Evolutionary conservation across 2,329 filamentous ascomycete species (phyloP), one percentile per base, ranked within the genome.

Genomic region (Hortaea werneckii): DNA sequence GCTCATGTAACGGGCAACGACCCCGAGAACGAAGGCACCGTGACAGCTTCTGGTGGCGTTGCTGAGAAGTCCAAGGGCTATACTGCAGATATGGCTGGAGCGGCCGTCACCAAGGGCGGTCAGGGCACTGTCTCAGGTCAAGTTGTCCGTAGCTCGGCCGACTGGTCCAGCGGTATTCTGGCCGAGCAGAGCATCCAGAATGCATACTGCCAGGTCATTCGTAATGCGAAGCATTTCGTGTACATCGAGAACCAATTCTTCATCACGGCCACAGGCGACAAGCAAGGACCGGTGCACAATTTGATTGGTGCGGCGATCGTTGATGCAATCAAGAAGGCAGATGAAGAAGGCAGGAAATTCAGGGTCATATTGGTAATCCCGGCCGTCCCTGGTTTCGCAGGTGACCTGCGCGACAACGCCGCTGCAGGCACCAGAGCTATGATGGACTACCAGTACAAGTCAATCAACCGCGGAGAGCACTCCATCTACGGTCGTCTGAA

Each of bases 391-490:
- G 92, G 90, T 0, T 98, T 98, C 57, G 89, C 90, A 0, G 90
- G 90, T 40, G 90, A 96, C 60, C 73, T 98, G 29, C 75, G 89
- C 46, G 80, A 88, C 9, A 81, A 86, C 56, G 87, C 85, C 13
- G 90, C 90, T 0, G 79, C 79, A 1, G 90, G 90, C 7, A 96
- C 90, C 0, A 71, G 87, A 41, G 90, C 89, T 8, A 98, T 96
- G 58, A 96, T 98, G 87, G 89, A 96, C 63, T 96, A 95, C 60
- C 92, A 96, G 63, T 98, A 92, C 73, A 94, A 94, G 67, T 94
- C 87, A 0, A 94, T 98, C 54, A 87, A 84, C 59, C 83, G 92
- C 39, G 92, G 92, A 5, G 83, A 94, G 52, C 75, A 96, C 61
- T 95, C 87, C 4, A 96, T 98, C 43, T 92, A 85, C 56, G 87